phyloP scores from a whole-genome alignment of 2,329 filamentous ascomycete species.

The Ophiostoma perfectum region DNA sequence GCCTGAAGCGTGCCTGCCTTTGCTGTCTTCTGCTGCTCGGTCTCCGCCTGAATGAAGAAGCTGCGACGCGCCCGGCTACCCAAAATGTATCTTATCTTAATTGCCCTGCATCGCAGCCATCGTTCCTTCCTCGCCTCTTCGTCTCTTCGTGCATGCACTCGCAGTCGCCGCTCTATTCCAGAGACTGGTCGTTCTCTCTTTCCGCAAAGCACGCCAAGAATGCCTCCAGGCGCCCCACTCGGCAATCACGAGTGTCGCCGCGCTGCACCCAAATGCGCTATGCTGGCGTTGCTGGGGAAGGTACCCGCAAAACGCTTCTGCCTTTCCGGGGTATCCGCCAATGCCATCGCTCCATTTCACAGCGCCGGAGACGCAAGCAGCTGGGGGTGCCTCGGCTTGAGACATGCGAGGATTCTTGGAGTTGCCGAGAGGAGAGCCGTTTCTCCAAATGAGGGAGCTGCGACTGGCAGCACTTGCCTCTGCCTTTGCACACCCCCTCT shows the following conservation, averaged over 20 bases:
- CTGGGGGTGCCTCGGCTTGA: constrained; percentile 24
- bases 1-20: neutral
- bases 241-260: constrained; percentile 25
- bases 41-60: neutral
- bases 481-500: constrained; percentile 4
- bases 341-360: constrained; percentile 17
- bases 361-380: neutral
- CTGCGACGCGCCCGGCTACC: neutral
- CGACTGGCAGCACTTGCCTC: constrained; percentile 9
- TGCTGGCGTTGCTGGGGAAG: constrained; percentile 23
- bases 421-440: constrained; percentile 19
- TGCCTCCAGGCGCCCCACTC: constrained; percentile 21
- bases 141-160: neutral
- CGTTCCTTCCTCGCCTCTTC: neutral
- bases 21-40: neutral
- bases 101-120: constrained; percentile 3
- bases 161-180: neutral
- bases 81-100: neutral
- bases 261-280: neutral
- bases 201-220: neutral
- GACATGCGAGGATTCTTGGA: constrained; percentile 21
- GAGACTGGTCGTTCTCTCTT: neutral
- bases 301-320: constrained; percentile 15
- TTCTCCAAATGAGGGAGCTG: constrained; percentile 15
- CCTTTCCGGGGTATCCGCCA: constrained; percentile 22